These are phyloP conservation scores for Ophiosphaerella herpotricha DNA, from an alignment of 2,329 filamentous ascomycete genomes.

Conservation along the genomic window DNA sequence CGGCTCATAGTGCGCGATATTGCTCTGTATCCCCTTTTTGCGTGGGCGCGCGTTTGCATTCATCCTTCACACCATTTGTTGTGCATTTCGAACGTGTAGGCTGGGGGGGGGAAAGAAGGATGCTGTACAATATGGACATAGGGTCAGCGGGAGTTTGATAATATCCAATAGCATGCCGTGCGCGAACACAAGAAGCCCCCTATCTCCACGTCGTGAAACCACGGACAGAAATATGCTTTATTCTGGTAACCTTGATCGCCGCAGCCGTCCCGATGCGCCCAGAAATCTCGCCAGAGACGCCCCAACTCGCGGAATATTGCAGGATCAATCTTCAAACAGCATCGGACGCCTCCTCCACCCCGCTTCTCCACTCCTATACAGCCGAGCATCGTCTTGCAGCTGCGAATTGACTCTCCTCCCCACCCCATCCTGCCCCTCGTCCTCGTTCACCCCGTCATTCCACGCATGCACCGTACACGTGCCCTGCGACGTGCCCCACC, in stretches of 20 bases:
- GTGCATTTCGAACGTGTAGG: conserved; percentile 8
- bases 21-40: conserved; percentile 15
- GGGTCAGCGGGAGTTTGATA: conserved; percentile 44
- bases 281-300: too few species aligned
- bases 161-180: conserved; percentile 35
- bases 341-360: conserved; percentile 25
- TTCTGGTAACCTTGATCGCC: too few species aligned
- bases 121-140: conserved; percentile 41
- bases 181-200: conserved; percentile 2
- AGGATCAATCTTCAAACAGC: conserved; percentile 36
- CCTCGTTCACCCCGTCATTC: conserved; percentile 70
- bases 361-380: conserved; percentile 33
- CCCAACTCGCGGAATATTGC: conserved; percentile 15
- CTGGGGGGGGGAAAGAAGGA: conserved; percentile 16
- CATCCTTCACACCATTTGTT: conserved; percentile 18
- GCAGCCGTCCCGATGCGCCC: too few species aligned
- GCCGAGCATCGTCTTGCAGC: conserved; percentile 42
- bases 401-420: conserved; percentile 43
- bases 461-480: conserved; percentile 80
- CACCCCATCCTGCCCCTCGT: conserved; percentile 53
- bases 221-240: too few species aligned
- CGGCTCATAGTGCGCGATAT: conserved; percentile 37
- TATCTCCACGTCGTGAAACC: too few species aligned
- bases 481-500: conserved; percentile 71
- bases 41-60: conserved; percentile 11